A percentile compares a stretch with the other conserved stretches of the same genome.
Evolutionary conservation across 2,329 filamentous ascomycete species (phyloP).

Genomic region (Talaromyces marneffei): DNA sequence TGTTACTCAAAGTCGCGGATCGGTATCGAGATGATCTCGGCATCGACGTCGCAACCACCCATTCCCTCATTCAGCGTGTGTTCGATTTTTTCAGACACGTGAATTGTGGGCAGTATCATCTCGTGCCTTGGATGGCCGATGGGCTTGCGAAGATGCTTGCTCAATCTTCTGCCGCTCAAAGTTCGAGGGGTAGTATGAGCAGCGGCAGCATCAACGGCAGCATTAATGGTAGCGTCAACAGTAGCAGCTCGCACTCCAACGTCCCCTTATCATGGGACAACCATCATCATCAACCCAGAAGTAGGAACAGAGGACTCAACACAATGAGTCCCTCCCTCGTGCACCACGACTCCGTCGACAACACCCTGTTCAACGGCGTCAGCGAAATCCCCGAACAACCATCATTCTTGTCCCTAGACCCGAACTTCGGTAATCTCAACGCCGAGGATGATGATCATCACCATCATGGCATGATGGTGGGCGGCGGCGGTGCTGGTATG

Average conservation of each 20-base stretch:
- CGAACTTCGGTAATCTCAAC: slow-evolving; percentile 3
- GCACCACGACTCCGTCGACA: neutral
- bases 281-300: neutral
- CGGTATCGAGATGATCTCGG: slow-evolving; percentile 32
- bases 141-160: slow-evolving; percentile 28
- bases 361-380: slow-evolving; percentile 12
- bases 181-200: neutral
- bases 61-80: slow-evolving; percentile 23
- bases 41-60: slow-evolving; percentile 23
- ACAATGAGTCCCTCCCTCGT: neutral
- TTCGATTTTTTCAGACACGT: slow-evolving; percentile 25
- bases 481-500: neutral
- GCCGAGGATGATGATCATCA: slow-evolving; percentile 1
- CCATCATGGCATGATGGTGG: neutral
- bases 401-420: slow-evolving; percentile 14
- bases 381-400: slow-evolving; percentile 15
- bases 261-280: neutral
- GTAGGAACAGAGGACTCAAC: neutral
- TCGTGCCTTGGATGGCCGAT: slow-evolving; percentile 29
- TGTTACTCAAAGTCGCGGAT: slow-evolving; percentile 36
- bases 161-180: neutral
- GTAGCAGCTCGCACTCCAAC: neutral
- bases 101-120: slow-evolving; percentile 26
- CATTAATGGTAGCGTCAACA: neutral
- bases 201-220: neutral